Evolutionary conservation across 2,329 filamentous ascomycete species (phyloP), one percentile per base, ranked within the genome.

Genomic region (Lojkania enalia): DNA sequence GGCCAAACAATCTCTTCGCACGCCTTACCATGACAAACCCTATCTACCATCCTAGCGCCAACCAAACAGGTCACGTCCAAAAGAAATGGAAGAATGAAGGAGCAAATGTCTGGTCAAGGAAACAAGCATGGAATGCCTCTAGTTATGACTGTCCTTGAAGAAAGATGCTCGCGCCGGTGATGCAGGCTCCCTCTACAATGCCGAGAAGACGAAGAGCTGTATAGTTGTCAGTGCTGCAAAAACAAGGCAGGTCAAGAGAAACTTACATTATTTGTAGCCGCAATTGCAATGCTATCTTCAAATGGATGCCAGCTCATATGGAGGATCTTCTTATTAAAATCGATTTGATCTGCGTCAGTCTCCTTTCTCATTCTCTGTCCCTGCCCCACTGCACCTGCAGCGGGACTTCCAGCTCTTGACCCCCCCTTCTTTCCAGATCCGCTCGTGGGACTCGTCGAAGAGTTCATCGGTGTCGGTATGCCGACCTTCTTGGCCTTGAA

Each of bases 301-400:
- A 95, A 96, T 37, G 94, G 94, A 84, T 99, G 94, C 94, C 94
- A 99, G 76, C 92, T 97, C 94, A 99, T 99, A 72, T 99, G 94
- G 68, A 99, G 72, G 63, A 99, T 99, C 83, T 99, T 99, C 83
- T 97, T 99, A 81, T 97, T 97, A 75, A 97, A 99, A 74, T 99
- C 94, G 72, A 97, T 97, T 76, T 97, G 92, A 72, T 99, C 92
- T 46, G 94, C 94, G 72, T 99, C 94, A 41, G 94, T 99, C 77
- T 99, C 94, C 77, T 96, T 97, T 66, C 91, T 86, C 94, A 99
- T 97, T 61, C 94, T 83, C 69, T 94, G 90, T 45, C 90, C 90
- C 65, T 91, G 88, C 33, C 86, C 87, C 42, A 81, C 77, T 20
- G 70, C 72, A 39, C 84, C 84, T 39, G 83, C 85, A 23, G 88